A percentile compares a stretch with the other conserved stretches of the same genome.
phyloP scores from a whole-genome alignment of 2,329 filamentous ascomycete species.

The Onygenales sp. region DNA sequence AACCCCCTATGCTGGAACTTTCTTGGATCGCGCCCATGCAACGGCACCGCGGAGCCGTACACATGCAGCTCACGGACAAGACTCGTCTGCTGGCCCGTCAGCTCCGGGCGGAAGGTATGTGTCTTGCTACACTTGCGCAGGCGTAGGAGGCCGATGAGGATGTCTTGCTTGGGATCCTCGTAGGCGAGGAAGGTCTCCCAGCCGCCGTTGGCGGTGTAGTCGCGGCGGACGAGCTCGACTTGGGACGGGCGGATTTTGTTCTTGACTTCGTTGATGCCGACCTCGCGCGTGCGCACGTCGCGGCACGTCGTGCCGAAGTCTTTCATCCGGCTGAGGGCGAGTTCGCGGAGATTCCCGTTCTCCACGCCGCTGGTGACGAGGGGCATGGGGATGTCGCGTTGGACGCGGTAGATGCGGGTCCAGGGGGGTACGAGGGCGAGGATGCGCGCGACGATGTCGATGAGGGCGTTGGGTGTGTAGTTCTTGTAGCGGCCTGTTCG shows the following conservation, averaged over 20 bases:
- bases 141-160: slow-evolving; percentile 81
- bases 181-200: slow-evolving; percentile 99
- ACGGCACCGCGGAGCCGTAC: slow-evolving; percentile 93
- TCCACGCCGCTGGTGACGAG: slow-evolving; percentile 97
- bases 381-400: slow-evolving; percentile 99
- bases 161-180: slow-evolving; percentile 97
- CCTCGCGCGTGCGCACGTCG: slow-evolving; percentile 90
- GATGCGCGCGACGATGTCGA: slow-evolving; percentile 94
- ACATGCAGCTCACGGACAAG: slow-evolving; percentile 92
- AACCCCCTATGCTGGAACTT: slow-evolving; percentile 99
- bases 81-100: slow-evolving; percentile 77
- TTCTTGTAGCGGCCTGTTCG: slow-evolving; percentile 95
- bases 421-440: slow-evolving; percentile 89
- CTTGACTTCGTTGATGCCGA: slow-evolving; percentile 98
- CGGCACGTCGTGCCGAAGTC: slow-evolving; percentile 96
- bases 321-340: slow-evolving; percentile 95
- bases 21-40: slow-evolving; percentile 86
- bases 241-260: slow-evolving; percentile 96
- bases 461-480: slow-evolving; percentile 92
- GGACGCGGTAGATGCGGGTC: slow-evolving; percentile 97
- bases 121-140: slow-evolving; percentile 83
- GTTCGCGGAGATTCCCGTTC: slow-evolving; percentile 89
- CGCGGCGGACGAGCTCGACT: slow-evolving; percentile 85
- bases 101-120: slow-evolving; percentile 84
- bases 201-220: slow-evolving; percentile 90